These are phyloP conservation scores for Cercophora newfieldiana DNA, from an alignment of 495 filamentous ascomycete genomes.

Conservation along the genomic window DNA sequence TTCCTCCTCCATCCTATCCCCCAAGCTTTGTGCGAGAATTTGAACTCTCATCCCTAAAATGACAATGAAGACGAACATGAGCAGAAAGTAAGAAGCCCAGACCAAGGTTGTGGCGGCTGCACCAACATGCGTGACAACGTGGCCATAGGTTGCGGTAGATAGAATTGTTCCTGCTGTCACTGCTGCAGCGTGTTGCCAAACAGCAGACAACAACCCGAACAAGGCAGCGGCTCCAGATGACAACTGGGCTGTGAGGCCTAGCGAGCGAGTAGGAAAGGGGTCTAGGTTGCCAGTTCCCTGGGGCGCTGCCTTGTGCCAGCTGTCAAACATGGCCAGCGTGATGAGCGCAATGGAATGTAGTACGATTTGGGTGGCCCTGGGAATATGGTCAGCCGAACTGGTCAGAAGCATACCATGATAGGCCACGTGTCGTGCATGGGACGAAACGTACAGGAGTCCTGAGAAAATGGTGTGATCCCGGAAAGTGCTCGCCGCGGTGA, in stretches of 20 bases:
- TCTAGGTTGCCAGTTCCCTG: no score
- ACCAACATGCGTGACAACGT: not conserved
- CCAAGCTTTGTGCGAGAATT: no score
- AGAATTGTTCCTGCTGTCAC: not conserved
- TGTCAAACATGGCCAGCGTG: not conserved
- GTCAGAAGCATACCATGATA: not conserved
- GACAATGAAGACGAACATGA: not conserved
- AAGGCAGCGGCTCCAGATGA: not conserved
- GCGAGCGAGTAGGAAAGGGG: not conserved
- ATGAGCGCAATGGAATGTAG: not conserved
- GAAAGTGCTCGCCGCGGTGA: not conserved
- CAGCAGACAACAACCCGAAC: not conserved
- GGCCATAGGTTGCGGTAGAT: not conserved
- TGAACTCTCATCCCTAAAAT: not conserved
- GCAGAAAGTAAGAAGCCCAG: not conserved
- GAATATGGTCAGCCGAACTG: no score
- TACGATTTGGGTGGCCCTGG: not conserved
- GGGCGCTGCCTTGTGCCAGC: not conserved
- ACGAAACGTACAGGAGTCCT: not conserved
- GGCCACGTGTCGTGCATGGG: not conserved
- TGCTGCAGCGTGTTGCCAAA: conserved; percentile 6
- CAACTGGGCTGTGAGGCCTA: not conserved
- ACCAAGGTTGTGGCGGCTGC: not conserved
- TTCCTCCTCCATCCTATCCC: no score
- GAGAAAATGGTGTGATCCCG: not conserved